A percentile compares a stretch with the other conserved stretches of the same genome.
These are phyloP conservation scores for Ceratobasidium sp. DNA, from an alignment of 1,284 basidiomycete genomes.

Conservation along the genomic window DNA sequence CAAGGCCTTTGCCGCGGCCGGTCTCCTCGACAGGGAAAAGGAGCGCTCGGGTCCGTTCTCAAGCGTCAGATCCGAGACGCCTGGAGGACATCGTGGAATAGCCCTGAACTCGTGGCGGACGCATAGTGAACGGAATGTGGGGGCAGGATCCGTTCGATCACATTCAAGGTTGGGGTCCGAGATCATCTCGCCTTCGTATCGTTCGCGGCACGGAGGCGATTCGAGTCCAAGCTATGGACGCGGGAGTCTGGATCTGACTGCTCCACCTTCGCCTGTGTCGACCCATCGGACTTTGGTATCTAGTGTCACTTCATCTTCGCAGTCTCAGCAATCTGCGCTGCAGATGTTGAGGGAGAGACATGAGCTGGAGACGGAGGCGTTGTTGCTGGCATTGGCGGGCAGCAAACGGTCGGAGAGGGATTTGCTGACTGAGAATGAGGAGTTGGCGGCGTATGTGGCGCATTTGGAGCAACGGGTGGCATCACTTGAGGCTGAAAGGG, in stretches of 20 bases:
- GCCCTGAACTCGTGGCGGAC: slow-evolving; percentile 19
- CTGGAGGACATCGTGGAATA: background rate
- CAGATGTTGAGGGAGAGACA: slow-evolving; percentile 48
- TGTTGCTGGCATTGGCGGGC: slow-evolving; percentile 54
- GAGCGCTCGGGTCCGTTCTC: background rate
- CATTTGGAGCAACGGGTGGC: slow-evolving; percentile 45
- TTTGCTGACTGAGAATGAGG: slow-evolving; percentile 72
- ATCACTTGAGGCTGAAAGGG: slow-evolving; percentile 9
- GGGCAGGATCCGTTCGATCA: slow-evolving; percentile 4
- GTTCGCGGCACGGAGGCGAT: slow-evolving; percentile 7
- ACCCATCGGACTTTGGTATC: slow-evolving; percentile 38
- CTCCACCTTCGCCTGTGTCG: slow-evolving; percentile 27
- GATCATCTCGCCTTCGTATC: slow-evolving; percentile 29
- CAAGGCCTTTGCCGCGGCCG: slow-evolving; percentile 45
- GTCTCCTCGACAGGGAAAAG: slow-evolving; percentile 35
- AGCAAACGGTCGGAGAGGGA: slow-evolving; percentile 59
- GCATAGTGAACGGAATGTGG: background rate
- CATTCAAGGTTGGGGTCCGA: slow-evolving; percentile 33
- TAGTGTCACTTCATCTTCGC: slow-evolving; percentile 19
- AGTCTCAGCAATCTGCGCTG: slow-evolving; percentile 35
- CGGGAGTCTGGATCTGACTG: slow-evolving; percentile 23
- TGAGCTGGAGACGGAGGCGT: slow-evolving; percentile 49
- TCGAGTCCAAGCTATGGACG: slow-evolving; percentile 29
- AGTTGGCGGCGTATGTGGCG: slow-evolving; percentile 63
- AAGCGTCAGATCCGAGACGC: background rate